phyloP scores from a whole-genome alignment of 441 rosid species.

The Populus hybrid region DNA sequence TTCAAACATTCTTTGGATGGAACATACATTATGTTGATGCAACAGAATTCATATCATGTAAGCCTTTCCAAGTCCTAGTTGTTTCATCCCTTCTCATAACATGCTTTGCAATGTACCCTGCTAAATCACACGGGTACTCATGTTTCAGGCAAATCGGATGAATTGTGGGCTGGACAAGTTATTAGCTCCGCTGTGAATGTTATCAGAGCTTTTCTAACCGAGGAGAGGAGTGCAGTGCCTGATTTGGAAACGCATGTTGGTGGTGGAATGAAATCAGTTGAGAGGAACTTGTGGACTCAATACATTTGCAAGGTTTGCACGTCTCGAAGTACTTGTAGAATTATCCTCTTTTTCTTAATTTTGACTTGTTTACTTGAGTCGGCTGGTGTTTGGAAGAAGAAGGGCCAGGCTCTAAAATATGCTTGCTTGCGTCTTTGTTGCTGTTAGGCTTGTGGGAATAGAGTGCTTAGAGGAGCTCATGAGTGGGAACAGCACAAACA shows the following conservation, averaged over 20 bases:
- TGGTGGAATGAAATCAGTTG: slow-evolving; percentile 18
- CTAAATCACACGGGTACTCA: slow-evolving; percentile 5
- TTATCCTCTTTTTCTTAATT: too few relatives aligned
- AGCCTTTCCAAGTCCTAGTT: slow-evolving; percentile 6
- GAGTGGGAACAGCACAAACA: slow-evolving; percentile 91
- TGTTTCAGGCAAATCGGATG: slow-evolving; percentile 56
- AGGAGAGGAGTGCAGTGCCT: slow-evolving; percentile 20
- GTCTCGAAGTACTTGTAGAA: neutral
- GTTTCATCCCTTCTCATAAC: neutral
- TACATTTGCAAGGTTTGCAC: slow-evolving; percentile 64
- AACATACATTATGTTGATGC: slow-evolving; percentile 64
- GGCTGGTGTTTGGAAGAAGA: too few relatives aligned
- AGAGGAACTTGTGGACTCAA: slow-evolving; percentile 86
- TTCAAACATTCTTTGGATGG: slow-evolving; percentile 74
- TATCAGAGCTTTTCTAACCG: slow-evolving; percentile 40
- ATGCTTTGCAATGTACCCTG: neutral
- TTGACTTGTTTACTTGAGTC: too few relatives aligned
- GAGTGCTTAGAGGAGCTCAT: slow-evolving; percentile 77
- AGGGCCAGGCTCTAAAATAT: neutral
- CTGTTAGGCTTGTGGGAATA: slow-evolving; percentile 78
- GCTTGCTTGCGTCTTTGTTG: slow-evolving; percentile 8
- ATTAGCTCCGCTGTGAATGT: slow-evolving; percentile 56
- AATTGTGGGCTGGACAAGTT: slow-evolving; percentile 65
- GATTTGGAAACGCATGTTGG: slow-evolving; percentile 13
- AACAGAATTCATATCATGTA: slow-evolving; percentile 67